Conservation (phyloP, 2,329 filamentous ascomycete genomes). For the Beauveria sp. region DNA sequence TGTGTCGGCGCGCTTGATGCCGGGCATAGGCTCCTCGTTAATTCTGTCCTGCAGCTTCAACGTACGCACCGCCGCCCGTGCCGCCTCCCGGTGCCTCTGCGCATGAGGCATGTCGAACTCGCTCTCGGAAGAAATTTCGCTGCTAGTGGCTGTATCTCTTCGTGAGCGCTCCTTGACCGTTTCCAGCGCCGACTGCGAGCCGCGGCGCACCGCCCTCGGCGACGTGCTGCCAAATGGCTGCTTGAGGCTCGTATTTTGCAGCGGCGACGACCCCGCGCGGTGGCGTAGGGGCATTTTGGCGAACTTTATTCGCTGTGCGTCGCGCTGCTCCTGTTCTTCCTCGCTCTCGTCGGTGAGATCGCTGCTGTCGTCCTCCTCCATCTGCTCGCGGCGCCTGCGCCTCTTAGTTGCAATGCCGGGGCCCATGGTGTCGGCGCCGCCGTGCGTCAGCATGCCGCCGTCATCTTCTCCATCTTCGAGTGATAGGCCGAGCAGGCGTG, state of each 20-base stretch:
- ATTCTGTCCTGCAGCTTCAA: slow-evolving; percentile 31
- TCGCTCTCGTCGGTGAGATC: slow-evolving; percentile 81
- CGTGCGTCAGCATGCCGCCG: slow-evolving; percentile 62
- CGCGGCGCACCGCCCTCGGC: slow-evolving; percentile 47
- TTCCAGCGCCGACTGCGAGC: slow-evolving; percentile 65
- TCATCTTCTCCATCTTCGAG: slow-evolving; percentile 67
- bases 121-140: slow-evolving; percentile 76
- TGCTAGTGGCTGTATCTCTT: slow-evolving; percentile 72
- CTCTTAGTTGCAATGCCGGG: slow-evolving; percentile 60
- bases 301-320: slow-evolving; percentile 89
- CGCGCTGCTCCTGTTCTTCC: slow-evolving; percentile 65
- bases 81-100: slow-evolving; percentile 54
- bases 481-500: slow-evolving; percentile 53
- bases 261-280: slow-evolving; percentile 82
- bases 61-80: slow-evolving; percentile 44
- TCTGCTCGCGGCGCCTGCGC: slow-evolving; percentile 60
- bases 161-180: slow-evolving; percentile 60
- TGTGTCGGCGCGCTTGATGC: slow-evolving; percentile 38
- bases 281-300: slow-evolving; percentile 87
- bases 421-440: slow-evolving; percentile 60
- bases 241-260: slow-evolving; percentile 56
- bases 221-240: slow-evolving; percentile 44
- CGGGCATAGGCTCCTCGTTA: slow-evolving; percentile 29
- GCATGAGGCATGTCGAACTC: slow-evolving; percentile 63
- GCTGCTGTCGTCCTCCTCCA: slow-evolving; percentile 80